Base-by-base conservation (phyloP, 225 moss, liverwort and hornwort species). In the Sphagnum tenellum region DNA sequence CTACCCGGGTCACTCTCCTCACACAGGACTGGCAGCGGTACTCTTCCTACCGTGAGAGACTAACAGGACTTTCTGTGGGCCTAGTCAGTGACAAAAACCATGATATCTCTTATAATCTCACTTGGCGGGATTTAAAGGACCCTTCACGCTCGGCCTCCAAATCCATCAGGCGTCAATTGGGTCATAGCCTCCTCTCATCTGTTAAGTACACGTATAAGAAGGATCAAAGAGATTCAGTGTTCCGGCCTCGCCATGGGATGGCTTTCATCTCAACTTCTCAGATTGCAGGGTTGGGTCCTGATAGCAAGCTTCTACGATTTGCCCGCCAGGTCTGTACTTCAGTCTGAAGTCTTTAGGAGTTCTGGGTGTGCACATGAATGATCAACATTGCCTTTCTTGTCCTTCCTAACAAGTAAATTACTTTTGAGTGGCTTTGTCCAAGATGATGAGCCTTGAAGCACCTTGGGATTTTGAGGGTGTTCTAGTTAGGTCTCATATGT, bases 11-110 rank as follows among this genome's bases (percentile, higher is more conserved):
- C 47, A 90, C 93, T 49, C 79, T 90, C 48, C 75, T 90, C n/a
- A 93, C 98, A n/a, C 98, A 98, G 72, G 98, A 98, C 62, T 90
- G 90, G 90, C 93, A 93, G 61, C 89, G 90, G 14, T 90, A 89
- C 76, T 98, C 98, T 3, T 98, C 98, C 47, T 98, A 91, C 55
- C 79, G 93, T 57, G 98, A 98, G 76, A 85, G 82, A 48, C 75
- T 98, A 59, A 82, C 89, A 14, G 98, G 98, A 45, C 84, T 98
- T 66, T 80, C 93, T 44, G 77, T 98, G 12, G 93, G 90, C 60
- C 75, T 98, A 70, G 64, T 98, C 12, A 89, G 90, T 72, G 93
- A 98, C 45, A 82, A 89, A 61, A 81, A 77, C 64, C 98, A 98
- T 72, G 98, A 98, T 60, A 68, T 98, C 69, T 87, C 85, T 50